These are phyloP conservation scores for Coniochaeta ligniaria DNA, from an alignment of 2,329 filamentous ascomycete species.

Conservation along the genomic window DNA sequence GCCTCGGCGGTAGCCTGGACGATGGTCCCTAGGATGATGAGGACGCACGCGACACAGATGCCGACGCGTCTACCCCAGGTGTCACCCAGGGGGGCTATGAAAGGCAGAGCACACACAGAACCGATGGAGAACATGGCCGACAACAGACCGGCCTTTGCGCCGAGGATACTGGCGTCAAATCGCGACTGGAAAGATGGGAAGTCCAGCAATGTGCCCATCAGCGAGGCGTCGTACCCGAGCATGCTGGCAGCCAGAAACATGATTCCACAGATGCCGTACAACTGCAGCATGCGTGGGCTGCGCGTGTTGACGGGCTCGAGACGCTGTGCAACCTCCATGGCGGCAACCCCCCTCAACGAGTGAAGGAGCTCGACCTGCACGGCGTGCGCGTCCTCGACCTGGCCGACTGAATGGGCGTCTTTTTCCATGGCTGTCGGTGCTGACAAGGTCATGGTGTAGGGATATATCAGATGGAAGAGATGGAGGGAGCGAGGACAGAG, in stretches of 20 bases:
- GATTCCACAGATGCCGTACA: neutral
- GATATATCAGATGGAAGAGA: no score
- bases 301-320: conserved; percentile 6
- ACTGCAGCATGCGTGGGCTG: neutral
- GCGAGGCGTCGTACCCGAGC: neutral
- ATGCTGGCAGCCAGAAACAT: neutral
- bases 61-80: neutral
- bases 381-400: no score
- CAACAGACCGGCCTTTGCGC: neutral
- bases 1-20: neutral
- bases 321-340: neutral
- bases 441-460: no score
- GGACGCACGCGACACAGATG: neutral
- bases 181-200: conserved; percentile 5
- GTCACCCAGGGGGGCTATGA: neutral
- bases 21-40: neutral
- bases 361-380: no score
- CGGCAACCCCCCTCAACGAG: neutral
- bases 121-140: neutral
- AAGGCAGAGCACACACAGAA: neutral
- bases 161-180: conserved; percentile 6
- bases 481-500: no score
- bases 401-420: no score
- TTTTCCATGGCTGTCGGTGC: no score
- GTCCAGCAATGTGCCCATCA: conserved; percentile 7